Percentiles rank a stretch among this genome's conserved stretches.
These are phyloP conservation scores for Sporothrix phasma DNA, from an alignment of 2,329 filamentous ascomycete species.

Conservation along the genomic window DNA sequence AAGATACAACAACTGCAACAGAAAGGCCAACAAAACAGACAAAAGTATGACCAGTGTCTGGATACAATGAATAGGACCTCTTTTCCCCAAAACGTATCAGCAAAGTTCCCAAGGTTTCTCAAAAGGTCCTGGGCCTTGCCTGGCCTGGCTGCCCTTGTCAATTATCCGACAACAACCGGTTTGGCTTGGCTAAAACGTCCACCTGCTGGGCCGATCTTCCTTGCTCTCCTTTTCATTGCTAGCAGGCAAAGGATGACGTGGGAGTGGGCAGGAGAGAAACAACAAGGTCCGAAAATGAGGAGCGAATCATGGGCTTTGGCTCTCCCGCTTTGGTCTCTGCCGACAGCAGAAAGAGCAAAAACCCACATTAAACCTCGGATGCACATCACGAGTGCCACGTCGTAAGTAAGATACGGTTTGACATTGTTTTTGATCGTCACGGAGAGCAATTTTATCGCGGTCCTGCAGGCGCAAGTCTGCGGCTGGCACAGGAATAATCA, in stretches of 20 bases:
- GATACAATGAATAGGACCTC: no score
- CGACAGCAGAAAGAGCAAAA: not conserved
- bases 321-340: not conserved
- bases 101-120: no score
- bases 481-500: not conserved
- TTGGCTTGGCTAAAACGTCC: slow-evolving; percentile 10
- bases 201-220: not conserved
- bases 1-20: not conserved
- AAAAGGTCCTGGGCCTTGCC: no score
- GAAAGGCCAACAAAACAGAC: not conserved
- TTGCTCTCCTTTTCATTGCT: slow-evolving; percentile 4
- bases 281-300: not conserved
- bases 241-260: not conserved
- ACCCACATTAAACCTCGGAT: not conserved
- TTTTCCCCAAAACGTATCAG: no score
- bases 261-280: not conserved
- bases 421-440: slow-evolving; percentile 2
- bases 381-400: not conserved
- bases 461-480: not conserved
- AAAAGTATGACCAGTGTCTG: not conserved
- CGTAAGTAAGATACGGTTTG: not conserved
- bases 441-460: not conserved
- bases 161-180: not conserved
- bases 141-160: not conserved
- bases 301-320: slow-evolving; percentile 3